These are phyloP conservation scores for Pseudohalonectria lignicola DNA, from an alignment of 2,329 filamentous ascomycete genomes.

Conservation along the genomic window DNA sequence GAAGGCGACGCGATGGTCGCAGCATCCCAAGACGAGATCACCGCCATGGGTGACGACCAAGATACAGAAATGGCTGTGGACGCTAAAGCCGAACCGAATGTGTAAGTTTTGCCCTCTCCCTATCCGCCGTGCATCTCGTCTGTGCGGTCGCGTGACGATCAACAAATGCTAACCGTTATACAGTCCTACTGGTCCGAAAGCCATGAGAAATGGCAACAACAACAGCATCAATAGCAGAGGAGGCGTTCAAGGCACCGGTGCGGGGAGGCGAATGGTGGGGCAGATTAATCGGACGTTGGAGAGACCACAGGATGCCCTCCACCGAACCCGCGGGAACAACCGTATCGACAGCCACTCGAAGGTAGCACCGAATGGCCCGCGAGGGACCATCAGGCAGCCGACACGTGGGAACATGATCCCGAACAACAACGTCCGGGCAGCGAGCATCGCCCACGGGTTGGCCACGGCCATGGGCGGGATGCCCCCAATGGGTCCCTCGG, in stretches of 20 bases:
- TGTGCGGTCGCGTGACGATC: no score
- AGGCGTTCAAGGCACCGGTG: constrained; percentile 66
- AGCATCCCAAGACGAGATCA: no score
- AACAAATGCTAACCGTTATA: constrained; percentile 26
- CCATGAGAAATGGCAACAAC: constrained; percentile 68
- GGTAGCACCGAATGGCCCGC: constrained; percentile 60
- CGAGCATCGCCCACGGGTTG: constrained; percentile 38
- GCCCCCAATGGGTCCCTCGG: constrained; percentile 19
- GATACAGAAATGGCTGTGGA: constrained; percentile 66
- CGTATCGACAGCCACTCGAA: constrained; percentile 72
- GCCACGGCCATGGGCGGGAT: constrained; percentile 24
- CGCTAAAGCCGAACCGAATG: constrained; percentile 38
- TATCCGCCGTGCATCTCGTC: no score
- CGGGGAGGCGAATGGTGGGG: constrained; percentile 72
- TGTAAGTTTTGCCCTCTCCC: constrained; percentile 32
- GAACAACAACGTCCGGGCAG: constrained; percentile 36
- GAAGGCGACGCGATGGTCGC: constrained; percentile 16
- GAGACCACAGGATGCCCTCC: constrained; percentile 64
- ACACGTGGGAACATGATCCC: neutral
- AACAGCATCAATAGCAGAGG: constrained; percentile 32
- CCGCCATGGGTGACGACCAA: constrained; percentile 32
- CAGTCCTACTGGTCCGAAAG: constrained; percentile 88
- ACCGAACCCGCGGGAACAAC: constrained; percentile 70
- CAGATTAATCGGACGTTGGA: constrained; percentile 79
- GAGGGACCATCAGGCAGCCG: constrained; percentile 35